Percentiles rank a stretch among this genome's conserved stretches.
Conservation (phyloP, 768 basidiomycete genomes). For the Lentinus tigrinus region DNA sequence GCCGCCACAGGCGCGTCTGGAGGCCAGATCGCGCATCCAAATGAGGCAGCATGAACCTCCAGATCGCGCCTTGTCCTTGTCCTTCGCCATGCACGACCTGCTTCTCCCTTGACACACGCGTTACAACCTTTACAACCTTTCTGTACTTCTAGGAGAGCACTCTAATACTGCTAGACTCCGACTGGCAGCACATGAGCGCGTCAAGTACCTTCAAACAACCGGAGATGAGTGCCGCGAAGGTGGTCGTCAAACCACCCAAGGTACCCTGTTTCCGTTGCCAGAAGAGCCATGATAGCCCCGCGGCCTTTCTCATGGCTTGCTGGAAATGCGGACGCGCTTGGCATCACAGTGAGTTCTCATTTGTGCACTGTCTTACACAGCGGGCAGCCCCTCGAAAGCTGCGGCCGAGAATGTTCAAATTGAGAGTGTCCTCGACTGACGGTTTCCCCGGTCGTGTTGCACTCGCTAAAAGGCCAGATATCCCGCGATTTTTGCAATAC, state of each 20-base stretch:
- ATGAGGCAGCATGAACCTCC: not conserved
- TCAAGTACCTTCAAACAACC: not conserved
- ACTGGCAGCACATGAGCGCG: not conserved
- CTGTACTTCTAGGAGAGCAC: not conserved
- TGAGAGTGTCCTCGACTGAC: no score
- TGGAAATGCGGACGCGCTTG: conserved; percentile 16
- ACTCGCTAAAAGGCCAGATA: no score
- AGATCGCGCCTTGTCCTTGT: not conserved
- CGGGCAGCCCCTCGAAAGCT: no score
- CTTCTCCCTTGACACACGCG: no score
- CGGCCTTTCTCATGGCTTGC: conserved; percentile 15
- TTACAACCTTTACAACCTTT: not conserved
- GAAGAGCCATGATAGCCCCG: conserved; percentile 7
- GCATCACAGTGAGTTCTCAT: conserved; percentile 17
- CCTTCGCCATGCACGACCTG: not conserved
- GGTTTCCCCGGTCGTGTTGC: no score
- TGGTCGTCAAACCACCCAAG: not conserved
- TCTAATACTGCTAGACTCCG: not conserved
- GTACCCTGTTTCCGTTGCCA: conserved; percentile 13
- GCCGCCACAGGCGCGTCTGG: no score
- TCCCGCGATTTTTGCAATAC: no score
- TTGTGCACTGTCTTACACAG: not conserved
- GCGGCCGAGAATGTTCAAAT: no score
- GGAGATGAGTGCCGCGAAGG: not conserved
- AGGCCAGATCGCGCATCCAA: not conserved